Evolutionary conservation across 2,329 filamentous ascomycete species (phyloP), one percentile per base, ranked within the genome.

Genomic region (Incumbomyces delicatus): DNA sequence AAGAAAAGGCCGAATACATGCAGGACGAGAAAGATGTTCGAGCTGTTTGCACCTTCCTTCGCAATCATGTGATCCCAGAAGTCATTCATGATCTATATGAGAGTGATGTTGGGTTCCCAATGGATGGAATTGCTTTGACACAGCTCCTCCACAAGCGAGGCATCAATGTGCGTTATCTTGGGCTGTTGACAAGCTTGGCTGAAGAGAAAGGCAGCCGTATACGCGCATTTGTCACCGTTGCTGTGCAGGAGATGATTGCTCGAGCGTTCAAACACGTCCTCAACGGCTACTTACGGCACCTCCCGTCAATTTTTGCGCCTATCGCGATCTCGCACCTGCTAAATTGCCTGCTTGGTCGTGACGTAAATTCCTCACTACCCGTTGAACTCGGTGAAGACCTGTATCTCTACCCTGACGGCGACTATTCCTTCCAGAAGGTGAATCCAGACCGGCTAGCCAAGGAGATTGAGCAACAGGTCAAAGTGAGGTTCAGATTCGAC

Each of bases 131-230:
- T 60, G 95, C 90, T 16, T 74, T 98, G 49, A 87, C 84, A 58
- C 81, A 82, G 54, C 77, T 95, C 43, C 75, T 98, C 61, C 92
- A 98, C 73, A 95, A 95, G 74, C 86, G 90, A 35, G 92, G 92
- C 68, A 89, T 98, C 71, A 98, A 98, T 70, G 77, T 96, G 52
- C 80, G 94, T 60, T 98, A 98, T 65, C 76, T 96, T n/a, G 92
- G 92, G 55, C 84, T 81, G 65, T 68, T 98, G 52, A 84, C 87
- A 11, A 72, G 77, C 49, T 74, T 85, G 43, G 80, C 83, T 57
- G 77, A 78, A 54, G 70, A 76, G 50, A 76, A 80, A 57, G 83
- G 83, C 47, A 74, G 78, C 45, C 82, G 87, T 51, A 74, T 96
- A 18, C 73, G 81, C 57, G 88, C 88, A 51, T 73, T 98, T 57